phyloP scores from a whole-genome alignment of 805 yeast species.

The Teunomyces barrocoloradensis region DNA sequence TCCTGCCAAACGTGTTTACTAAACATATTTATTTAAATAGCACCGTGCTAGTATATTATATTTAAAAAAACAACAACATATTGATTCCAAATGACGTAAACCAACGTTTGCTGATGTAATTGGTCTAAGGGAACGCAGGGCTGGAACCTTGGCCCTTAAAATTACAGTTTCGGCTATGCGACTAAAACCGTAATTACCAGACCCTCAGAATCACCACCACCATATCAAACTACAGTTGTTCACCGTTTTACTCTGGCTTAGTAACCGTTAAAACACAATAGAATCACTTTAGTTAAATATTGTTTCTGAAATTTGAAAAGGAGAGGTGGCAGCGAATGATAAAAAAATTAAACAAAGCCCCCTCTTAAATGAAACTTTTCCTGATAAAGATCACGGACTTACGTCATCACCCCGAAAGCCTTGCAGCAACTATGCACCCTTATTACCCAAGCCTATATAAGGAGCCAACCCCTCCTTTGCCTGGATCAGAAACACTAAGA shows the following conservation, averaged over 20 bases:
- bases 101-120: background rate
- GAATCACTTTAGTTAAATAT: too few relatives aligned
- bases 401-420: background rate
- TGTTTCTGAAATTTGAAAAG: too few relatives aligned
- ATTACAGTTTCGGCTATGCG: background rate
- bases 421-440: background rate
- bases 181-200: background rate
- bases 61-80: background rate
- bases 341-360: background rate
- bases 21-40: conserved; percentile 16
- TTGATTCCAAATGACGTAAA: background rate
- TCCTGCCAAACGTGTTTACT: conserved; percentile 94
- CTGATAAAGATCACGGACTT: background rate
- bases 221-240: too few relatives aligned
- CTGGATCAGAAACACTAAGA: background rate
- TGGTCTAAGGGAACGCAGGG: background rate
- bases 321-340: too few relatives aligned
- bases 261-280: too few relatives aligned
- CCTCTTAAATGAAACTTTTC: background rate
- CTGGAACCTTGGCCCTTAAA: background rate
- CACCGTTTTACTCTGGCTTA: too few relatives aligned
- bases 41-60: background rate
- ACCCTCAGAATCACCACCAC: background rate
- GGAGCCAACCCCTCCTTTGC: background rate
- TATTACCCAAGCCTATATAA: background rate